A percentile compares a stretch with the other conserved stretches of the same genome.
phyloP scores from a whole-genome alignment of 148 eudicot genomes.

The Nepenthes gracilis region DNA sequence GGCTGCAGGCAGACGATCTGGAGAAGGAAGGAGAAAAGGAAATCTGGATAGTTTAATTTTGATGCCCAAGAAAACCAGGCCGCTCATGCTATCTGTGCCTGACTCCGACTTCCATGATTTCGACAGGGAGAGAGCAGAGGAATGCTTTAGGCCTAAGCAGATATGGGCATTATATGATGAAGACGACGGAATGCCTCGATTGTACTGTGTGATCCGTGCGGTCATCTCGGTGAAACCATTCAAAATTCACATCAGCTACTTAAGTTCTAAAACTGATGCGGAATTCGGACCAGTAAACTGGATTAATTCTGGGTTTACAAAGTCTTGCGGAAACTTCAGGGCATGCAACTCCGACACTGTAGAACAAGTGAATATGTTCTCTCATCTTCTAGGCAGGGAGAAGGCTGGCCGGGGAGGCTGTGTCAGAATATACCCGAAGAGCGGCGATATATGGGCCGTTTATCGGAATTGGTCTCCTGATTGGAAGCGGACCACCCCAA shows the following conservation, averaged over 20 bases:
- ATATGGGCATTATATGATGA: slow-evolving; percentile 99
- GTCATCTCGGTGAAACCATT: slow-evolving; percentile 77
- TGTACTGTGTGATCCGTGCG: slow-evolving; percentile 86
- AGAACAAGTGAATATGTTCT: slow-evolving; percentile 89
- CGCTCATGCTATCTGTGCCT: slow-evolving; percentile 75
- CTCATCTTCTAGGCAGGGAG: slow-evolving; percentile 64
- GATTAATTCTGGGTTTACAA: slow-evolving; percentile 81
- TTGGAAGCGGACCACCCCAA: slow-evolving; percentile 79
- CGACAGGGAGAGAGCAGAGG: slow-evolving; percentile 87
- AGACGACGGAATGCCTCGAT: slow-evolving; percentile 99
- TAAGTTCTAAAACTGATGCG: slow-evolving; percentile 72
- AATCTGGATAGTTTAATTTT: slow-evolving; percentile 11
- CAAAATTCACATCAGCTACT: slow-evolving; percentile 69
- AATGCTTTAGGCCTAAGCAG: slow-evolving; percentile 88
- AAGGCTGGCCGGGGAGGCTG: slow-evolving; percentile 92
- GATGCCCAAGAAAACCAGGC: slow-evolving; percentile 35
- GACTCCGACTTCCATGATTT: slow-evolving; percentile 98
- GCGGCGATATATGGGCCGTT: slow-evolving; percentile 94
- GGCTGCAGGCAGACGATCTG: slow-evolving; percentile 24
- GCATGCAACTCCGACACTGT: slow-evolving; percentile 56
- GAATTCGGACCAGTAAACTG: slow-evolving; percentile 87
- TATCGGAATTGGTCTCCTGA: slow-evolving; percentile 87
- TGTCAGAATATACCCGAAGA: slow-evolving; percentile 68
- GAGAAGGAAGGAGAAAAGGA: slow-evolving; percentile 24
- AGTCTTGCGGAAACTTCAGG: slow-evolving; percentile 88